Evolutionary conservation across 495 filamentous ascomycete species (phyloP), one percentile per base, ranked within the genome.

Genomic region (Talaromyces stipitatus): DNA sequence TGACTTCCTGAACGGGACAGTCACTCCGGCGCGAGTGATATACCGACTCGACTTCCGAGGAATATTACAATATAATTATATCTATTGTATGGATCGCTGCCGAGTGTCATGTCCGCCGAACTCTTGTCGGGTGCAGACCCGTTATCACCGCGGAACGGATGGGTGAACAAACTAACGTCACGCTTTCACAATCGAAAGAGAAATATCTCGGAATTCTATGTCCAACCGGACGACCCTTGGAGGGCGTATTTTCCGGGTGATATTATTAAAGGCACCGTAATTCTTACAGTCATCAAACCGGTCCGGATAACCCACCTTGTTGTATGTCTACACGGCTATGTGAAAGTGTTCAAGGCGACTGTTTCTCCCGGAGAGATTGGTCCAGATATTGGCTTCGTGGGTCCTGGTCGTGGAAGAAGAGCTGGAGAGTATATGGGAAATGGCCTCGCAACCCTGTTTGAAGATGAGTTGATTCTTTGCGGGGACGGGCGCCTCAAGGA

Each of bases 291-390:
- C 48, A 78, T 89, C 50, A 92, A 91, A 58, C 84, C 91, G 23
- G 70, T 94, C 55, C 84, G 90, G 64, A 85, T 97, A 61, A 97
- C 92, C 14, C 94, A 98, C 78, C 76, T 98, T 20, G 89, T 90
- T 23, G 84, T 96, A 55, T 82, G 85, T 61, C 77, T 98, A 43
- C 88, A 96, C 70, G 94, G 94, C 50, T 88, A 84, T 68, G 91
- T 92, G 57, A 89, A 90, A 69, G 90, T 96, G 30, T 92, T 85
- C 73, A 92, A 88, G 69, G 85, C 84, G 60, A 84, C 87, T 50
- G 80, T 82, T 58, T 76, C 79, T 27, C 80, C 85, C 3, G 82
- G 82, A 4, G 86, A 94, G 61, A 66, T 72, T 68, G 53, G 71
- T 62, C 68, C 70, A 51, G 72, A 82, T 61, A 55, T 72, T 55